These are phyloP conservation scores for Rhizopogon rudus DNA, from an alignment of 768 basidiomycete species.

Conservation along the genomic window DNA sequence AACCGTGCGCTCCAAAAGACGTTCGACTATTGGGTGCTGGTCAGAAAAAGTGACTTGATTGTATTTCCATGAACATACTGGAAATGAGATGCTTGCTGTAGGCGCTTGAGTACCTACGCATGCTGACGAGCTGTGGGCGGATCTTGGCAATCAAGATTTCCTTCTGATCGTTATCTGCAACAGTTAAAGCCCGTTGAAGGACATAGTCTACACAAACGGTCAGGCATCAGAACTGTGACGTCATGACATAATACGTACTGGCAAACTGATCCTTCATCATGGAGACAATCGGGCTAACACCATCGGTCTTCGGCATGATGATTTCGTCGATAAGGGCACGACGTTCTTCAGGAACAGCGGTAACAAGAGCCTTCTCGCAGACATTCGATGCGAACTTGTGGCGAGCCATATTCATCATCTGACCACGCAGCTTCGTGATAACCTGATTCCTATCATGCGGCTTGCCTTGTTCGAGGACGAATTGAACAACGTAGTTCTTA, in stretches of 20 bases:
- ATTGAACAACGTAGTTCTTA: constrained; percentile 94
- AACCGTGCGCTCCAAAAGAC: constrained; percentile 53
- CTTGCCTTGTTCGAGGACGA: constrained; percentile 78
- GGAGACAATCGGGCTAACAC: constrained; percentile 58
- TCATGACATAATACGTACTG: constrained; percentile 49
- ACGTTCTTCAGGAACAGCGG: constrained; percentile 60
- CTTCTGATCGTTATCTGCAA: constrained; percentile 70
- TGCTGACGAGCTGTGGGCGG: constrained; percentile 60
- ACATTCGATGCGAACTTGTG: constrained; percentile 97
- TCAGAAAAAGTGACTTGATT: constrained; percentile 6
- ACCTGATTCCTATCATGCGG: constrained; percentile 64
- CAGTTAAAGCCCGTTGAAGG: constrained; percentile 68
- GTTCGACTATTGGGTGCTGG: constrained; percentile 48
- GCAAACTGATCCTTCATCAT: constrained; percentile 88
- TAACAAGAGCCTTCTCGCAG: constrained; percentile 82
- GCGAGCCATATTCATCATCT: constrained; percentile 73
- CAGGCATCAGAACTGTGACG: constrained; percentile 1
- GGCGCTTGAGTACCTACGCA: constrained; percentile 67
- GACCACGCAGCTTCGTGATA: constrained; percentile 65
- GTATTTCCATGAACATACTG: constrained; percentile 43
- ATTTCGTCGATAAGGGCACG: constrained; percentile 77
- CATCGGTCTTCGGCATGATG: constrained; percentile 58
- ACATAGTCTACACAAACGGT: constrained; percentile 62
- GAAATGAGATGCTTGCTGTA: constrained; percentile 80
- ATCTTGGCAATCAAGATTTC: constrained; percentile 58